These are phyloP conservation scores for Sclerotiophoma versabilis DNA, from an alignment of 2,329 filamentous ascomycete species.

Conservation along the genomic window DNA sequence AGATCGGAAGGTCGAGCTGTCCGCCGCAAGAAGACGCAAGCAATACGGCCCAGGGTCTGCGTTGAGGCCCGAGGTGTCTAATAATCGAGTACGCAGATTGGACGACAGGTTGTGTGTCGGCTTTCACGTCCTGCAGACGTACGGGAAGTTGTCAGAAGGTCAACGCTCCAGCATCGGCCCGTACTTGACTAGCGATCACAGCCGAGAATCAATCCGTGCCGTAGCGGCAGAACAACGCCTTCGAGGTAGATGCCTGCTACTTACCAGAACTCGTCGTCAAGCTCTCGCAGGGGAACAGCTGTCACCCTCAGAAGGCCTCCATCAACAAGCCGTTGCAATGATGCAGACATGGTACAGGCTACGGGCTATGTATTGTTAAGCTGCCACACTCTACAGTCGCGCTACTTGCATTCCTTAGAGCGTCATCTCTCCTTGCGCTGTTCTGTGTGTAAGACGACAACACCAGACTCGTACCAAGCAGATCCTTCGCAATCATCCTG, in stretches of 20 bases:
- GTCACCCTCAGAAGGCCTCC: not conserved
- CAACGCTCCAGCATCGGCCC: constrained; percentile 5
- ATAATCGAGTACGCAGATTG: not conserved
- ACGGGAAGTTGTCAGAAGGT: constrained; percentile 4
- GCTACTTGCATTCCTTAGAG: not conserved
- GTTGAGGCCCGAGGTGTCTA: constrained; percentile 11
- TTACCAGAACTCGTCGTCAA: no score
- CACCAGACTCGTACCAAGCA: no score
- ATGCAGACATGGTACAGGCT: not conserved
- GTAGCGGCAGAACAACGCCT: no score
- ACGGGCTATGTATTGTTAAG: no score
- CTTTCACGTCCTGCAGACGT: not conserved
- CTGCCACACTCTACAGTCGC: not conserved
- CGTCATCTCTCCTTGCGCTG: not conserved
- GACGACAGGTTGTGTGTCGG: not conserved
- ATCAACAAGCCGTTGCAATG: not conserved
- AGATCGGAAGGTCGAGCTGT: not conserved
- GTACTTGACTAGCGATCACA: constrained; percentile 2
- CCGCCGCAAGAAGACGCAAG: constrained; percentile 5
- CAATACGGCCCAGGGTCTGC: constrained; percentile 4
- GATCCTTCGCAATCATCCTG: no score
- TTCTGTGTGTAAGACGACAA: not conserved
- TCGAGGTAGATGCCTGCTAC: no score
- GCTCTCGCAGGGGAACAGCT: not conserved
- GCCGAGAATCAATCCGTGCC: constrained; percentile 2